Conservation (phyloP, 495 filamentous ascomycete genomes). For the Astrothelium subdiscretum region DNA sequence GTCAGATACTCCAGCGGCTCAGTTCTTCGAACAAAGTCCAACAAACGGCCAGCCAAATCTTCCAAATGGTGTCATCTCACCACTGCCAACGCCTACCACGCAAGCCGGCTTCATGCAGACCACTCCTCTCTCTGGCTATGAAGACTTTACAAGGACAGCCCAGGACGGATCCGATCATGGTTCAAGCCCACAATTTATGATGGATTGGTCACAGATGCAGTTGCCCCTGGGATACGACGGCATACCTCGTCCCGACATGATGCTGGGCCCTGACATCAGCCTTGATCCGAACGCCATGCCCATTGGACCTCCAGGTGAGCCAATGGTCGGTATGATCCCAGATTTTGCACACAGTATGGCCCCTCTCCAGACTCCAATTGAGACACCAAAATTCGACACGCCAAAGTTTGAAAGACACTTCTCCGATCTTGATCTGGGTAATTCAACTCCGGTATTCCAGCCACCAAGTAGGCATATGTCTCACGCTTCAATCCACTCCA, state of each 20-base stretch:
- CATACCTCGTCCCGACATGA: constrained; percentile 22
- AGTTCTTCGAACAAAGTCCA: constrained; percentile 24
- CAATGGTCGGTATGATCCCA: constrained; percentile 23
- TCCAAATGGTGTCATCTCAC: constrained; percentile 16
- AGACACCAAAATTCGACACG: constrained; percentile 20
- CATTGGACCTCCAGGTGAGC: constrained; percentile 19
- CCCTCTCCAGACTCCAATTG: constrained; percentile 20
- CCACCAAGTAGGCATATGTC: constrained; percentile 1
- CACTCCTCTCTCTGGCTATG: constrained; percentile 26
- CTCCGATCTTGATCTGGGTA: constrained; percentile 25
- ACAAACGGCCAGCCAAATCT: constrained; percentile 17
- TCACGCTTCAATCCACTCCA: constrained; percentile 16
- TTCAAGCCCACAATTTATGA: constrained; percentile 26
- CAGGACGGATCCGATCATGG: constrained; percentile 20
- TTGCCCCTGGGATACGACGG: constrained; percentile 25
- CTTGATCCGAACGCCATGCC: constrained; percentile 32
- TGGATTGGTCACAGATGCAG: constrained; percentile 29
- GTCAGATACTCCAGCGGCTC: constrained; percentile 14
- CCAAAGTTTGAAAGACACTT: constrained; percentile 26
- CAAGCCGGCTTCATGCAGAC: constrained; percentile 24
- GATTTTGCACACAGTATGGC: constrained; percentile 17
- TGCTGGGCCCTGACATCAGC: constrained; percentile 21
- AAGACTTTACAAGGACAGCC: constrained; percentile 19
- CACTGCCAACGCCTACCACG: constrained; percentile 18
- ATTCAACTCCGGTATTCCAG: constrained; percentile 18